Base-by-base conservation (phyloP, 129 eudicot genomes). In the Sambucus nigra region DNA sequence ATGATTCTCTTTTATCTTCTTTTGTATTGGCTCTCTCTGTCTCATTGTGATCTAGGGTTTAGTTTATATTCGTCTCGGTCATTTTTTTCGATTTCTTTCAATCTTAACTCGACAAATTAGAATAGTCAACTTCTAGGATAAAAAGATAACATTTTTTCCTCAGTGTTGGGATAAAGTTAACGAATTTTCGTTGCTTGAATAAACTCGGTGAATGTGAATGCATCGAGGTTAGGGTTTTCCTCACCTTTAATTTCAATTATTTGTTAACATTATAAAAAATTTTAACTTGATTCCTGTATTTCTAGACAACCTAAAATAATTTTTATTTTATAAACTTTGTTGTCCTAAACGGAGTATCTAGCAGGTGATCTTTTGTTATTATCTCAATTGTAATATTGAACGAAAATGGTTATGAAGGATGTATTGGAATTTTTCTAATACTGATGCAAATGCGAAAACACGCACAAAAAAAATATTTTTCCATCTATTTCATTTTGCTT, bases 41-140 rank as follows among this genome's bases (percentile, higher is more conserved):
- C 48, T 56, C 17, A 1, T 40, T 39, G 16, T 51, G 58, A 63
- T 68, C 57, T 17, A 45, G 71, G 71, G 67, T 61, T 70, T 55
- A 48, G 24, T 39, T 51, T 8, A 26, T 28, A 1, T 23, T 51
- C 35, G 33, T 1, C 19, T 19, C 25, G 21, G 33, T 47, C 25
- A 17, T 26, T 53, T 21, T 11, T 26, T 19, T 47, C 52, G 4
- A 17, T 20, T 22, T 5, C 1, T 47, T 19, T 47, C 52, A 10
- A 47, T 21, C 25, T 15, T 1, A 47, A 20, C 8, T 47, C 23
- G 13, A 0, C 50, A 14, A 47, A 19, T 0, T 3, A 19, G 51
- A 25, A 19, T 2, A 0, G 6, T 17, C 51, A 2, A 46, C 20
- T 18, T 18, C 13, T 35, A 25, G 48, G 48, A 6, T 14, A 42